Evolutionary conservation across 306 rosid species (phyloP), one percentile per base, ranked within the genome.

Genomic region (Lathyrus oleraceus): DNA sequence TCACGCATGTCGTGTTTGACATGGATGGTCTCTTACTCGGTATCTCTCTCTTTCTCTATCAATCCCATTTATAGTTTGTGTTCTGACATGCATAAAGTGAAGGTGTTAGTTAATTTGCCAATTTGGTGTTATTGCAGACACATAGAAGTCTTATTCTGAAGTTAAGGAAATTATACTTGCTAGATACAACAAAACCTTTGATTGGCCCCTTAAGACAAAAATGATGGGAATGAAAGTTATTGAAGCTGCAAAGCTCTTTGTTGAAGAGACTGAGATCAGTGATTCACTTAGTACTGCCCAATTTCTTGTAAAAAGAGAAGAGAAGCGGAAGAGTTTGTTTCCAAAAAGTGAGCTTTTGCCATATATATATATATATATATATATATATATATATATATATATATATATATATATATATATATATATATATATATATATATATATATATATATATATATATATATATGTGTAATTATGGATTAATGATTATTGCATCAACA

Each of bases 11-110:
- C 76, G 44, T 87, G 77, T 90, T 94, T 73, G 97, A 94, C 76
- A 94, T 94, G 98, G 98, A 93, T 77, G 98, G 98, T 47, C 96
- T 93, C 69, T 83, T 93, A 71, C 86, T 93, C 5, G 98, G 98
- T 93, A 86, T 74, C 2, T 0, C 39, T 35, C 7, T 35, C 10
- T 35, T 35, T 35, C 39, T 52, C 10, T 28, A 35, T 27, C 45
- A 15, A 10, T 20, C 43, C 10, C 7, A 10, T 17, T 28, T 5
- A 38, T 54, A 35, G 39, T 25, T 57, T 12, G 36, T 15, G 12
- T 30, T 58, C 32, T 57, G 6, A 51, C 27, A 52, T 8, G 8
- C 16, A 45, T 45, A 10, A 45, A 45, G 9, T 4, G 0, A n/a
- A n/a, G 1, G 52, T 45, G 52, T 45, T n/a, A 5, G 52, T 45